These are phyloP conservation scores for Podila clonocystis DNA, from an alignment of 192 early-diverging fungal species.

Conservation along the genomic window DNA sequence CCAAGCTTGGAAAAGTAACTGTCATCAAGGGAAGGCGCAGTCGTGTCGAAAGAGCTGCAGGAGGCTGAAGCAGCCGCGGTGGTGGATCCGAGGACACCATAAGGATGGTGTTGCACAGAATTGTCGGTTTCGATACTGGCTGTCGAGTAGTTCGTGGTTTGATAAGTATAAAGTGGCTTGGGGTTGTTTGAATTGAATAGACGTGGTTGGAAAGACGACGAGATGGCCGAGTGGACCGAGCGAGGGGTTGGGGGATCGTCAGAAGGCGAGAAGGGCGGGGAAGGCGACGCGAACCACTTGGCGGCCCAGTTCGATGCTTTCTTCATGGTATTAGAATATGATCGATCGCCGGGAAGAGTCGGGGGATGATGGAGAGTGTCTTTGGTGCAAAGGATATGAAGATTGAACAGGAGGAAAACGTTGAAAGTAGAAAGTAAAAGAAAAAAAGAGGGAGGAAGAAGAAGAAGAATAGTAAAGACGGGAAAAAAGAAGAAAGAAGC, in stretches of 20 bases:
- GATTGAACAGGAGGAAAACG: neutral
- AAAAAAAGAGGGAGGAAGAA: neutral
- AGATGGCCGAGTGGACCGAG: no score
- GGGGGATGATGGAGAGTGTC: neutral
- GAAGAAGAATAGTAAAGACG: neutral
- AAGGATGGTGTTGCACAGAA: no score
- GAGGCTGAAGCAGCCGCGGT: neutral
- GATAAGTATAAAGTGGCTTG: no score
- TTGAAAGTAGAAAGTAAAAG: neutral
- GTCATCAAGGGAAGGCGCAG: neutral
- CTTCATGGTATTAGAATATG: neutral
- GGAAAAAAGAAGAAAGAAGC: no score
- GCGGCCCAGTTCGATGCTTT: neutral
- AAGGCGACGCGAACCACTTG: neutral
- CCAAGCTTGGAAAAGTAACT: neutral
- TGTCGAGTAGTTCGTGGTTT: no score
- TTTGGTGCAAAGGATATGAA: neutral
- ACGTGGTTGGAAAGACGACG: no score
- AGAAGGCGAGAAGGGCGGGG: neutral
- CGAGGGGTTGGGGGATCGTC: no score
- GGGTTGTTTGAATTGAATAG: no score
- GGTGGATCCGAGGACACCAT: no score
- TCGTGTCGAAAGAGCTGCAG: neutral
- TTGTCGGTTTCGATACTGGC: no score
- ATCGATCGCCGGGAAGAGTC: neutral